Base-by-base conservation (phyloP, 441 rosid species). In the Monsonia emarginata region DNA sequence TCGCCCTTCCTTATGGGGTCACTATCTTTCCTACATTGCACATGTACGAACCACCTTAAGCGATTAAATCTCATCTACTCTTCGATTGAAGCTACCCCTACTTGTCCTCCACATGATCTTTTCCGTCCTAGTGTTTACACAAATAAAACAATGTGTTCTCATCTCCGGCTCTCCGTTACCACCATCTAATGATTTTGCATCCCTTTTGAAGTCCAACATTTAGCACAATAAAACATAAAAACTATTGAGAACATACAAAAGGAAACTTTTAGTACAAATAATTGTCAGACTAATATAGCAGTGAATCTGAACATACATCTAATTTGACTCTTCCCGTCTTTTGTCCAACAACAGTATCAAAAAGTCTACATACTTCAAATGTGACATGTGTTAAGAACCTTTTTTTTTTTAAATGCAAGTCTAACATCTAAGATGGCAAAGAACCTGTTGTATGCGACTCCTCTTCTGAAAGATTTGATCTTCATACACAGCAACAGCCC, bases 401-500 rank as follows among this genome's bases (percentile, higher is more conserved):
- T 14, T 16, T 44, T 44, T 44, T 44, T 8, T 44, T 21, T 22
- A 54, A 10, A 54, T 54, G 28, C 24, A 54, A 24, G 14, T 22
- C 28, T 54, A 10, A 11, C 22, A 22, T 19, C 4, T 34, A 34
- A 54, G 59, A 54, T 54, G 59, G 30, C 28, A 54, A 54, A 8
- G 28, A 1, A 73, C 97, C 99, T 85, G 93, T 71, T 89, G 91
- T 74, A 91, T 84, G 66, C 95, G 96, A 64, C 87, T 66, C 74
- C 99, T 88, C 75, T 91, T 95, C 83, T 95, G 96, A 79, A 94
- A 91, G 54, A 95, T 95, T 79, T 89, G 92, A 69, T 83, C 97
- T 82, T 95, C 99, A 72, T 82, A 64, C 54, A 81, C 84, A 75
- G 97, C 86, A 60, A 91, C 86, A 70, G 90, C 76, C 78, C 89